Evolutionary conservation across 495 filamentous ascomycete genomes (phyloP).

Genomic region (Echria macrotheca): DNA sequence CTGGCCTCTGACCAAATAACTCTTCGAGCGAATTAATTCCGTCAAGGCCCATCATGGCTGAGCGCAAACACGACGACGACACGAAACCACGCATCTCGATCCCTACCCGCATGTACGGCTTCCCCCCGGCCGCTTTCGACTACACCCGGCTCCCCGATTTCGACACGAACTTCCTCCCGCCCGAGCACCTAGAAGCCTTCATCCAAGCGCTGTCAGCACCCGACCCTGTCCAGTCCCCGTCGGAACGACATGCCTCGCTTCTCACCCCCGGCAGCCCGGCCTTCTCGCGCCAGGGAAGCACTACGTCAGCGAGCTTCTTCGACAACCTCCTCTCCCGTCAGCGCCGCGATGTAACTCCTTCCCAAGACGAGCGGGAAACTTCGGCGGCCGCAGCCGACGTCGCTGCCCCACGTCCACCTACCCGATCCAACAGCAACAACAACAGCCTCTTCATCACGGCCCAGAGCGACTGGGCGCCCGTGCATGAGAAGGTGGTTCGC

Average conservation of each 20-base stretch:
- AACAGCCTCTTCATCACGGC: constrained; percentile 57
- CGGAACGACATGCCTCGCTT: constrained; percentile 30
- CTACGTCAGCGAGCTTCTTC: constrained; percentile 16
- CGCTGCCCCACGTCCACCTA: background rate
- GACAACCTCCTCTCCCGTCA: constrained; percentile 20
- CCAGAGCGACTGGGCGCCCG: constrained; percentile 79
- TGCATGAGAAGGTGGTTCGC: constrained; percentile 60
- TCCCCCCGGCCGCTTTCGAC: constrained; percentile 44
- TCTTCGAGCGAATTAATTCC: too few species aligned
- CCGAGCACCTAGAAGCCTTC: constrained; percentile 53
- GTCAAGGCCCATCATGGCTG: constrained; percentile 29
- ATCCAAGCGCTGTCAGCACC: constrained; percentile 52
- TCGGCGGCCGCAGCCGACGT: background rate
- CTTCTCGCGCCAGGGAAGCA: constrained; percentile 11
- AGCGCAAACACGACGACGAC: background rate
- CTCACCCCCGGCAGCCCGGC: constrained; percentile 22
- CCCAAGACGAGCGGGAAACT: constrained; percentile 8
- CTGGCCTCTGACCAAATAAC: too few species aligned
- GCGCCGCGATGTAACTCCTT: constrained; percentile 13
- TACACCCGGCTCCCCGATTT: constrained; percentile 53
- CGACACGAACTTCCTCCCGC: constrained; percentile 59
- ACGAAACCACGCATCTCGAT: constrained; percentile 12
- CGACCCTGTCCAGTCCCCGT: constrained; percentile 35
- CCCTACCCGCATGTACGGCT: constrained; percentile 36
- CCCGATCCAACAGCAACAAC: constrained; percentile 16